phyloP scores from a whole-genome alignment of 192 early-diverging fungal species.

The Coemansia sp. region DNA sequence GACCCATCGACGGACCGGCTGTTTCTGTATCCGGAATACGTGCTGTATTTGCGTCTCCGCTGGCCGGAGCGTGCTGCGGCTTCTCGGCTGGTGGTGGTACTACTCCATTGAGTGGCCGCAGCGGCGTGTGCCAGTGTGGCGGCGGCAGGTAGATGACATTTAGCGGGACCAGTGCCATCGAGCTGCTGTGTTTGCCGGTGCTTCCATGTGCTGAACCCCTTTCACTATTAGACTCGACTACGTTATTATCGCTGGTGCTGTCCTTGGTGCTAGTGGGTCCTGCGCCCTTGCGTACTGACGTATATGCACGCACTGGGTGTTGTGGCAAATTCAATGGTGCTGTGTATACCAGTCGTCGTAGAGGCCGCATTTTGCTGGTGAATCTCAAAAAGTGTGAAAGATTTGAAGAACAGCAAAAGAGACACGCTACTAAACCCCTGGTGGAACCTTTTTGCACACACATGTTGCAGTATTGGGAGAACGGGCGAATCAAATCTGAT shows the following conservation, averaged over 20 bases:
- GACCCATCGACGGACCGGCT: not conserved
- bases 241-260: too few relatives aligned
- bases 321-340: not conserved
- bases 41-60: not conserved
- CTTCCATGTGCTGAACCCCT: not conserved
- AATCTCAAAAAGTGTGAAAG: constrained; percentile 1
- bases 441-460: too few relatives aligned
- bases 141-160: constrained; percentile 47
- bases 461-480: too few relatives aligned
- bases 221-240: not conserved
- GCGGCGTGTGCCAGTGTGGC: constrained; percentile 44
- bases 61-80: too few relatives aligned
- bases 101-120: not conserved
- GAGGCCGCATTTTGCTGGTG: not conserved
- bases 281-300: not conserved
- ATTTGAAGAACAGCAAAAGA: not conserved
- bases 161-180: constrained; percentile 38
- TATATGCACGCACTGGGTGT: not conserved
- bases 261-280: not conserved
- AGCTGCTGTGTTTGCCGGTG: not conserved
- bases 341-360: not conserved
- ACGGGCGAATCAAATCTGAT: too few relatives aligned
- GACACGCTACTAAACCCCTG: too few relatives aligned
- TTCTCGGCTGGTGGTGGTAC: not conserved
- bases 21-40: not conserved